Conservation (phyloP, 352 stramenopile species). For the Phytophthora litchii region DNA sequence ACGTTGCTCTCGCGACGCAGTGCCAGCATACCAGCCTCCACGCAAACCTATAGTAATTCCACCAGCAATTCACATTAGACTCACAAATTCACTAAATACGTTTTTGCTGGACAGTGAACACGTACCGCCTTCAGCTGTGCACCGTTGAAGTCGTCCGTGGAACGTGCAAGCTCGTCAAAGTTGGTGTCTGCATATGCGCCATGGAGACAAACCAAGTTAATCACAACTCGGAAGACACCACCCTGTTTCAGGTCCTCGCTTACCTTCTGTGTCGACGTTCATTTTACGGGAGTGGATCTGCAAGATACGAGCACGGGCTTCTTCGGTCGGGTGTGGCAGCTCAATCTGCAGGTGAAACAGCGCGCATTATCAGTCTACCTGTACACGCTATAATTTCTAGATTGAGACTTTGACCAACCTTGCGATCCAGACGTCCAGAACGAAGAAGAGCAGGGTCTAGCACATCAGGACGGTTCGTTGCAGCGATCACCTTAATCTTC, state of each 20-base stretch:
- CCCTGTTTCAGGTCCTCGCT: neutral
- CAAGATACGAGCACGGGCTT: conserved; percentile 96
- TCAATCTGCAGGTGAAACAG: conserved; percentile 89
- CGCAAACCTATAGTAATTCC: conserved; percentile 84
- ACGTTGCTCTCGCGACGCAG: conserved; percentile 94
- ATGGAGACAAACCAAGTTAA: conserved; percentile 8
- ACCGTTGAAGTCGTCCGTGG: conserved; percentile 99
- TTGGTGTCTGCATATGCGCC: conserved; percentile 86
- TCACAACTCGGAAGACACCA: neutral
- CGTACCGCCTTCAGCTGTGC: conserved; percentile 96
- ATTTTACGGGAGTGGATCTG: conserved; percentile 98
- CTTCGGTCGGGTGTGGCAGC: conserved; percentile 97
- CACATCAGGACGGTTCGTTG: conserved; percentile 97
- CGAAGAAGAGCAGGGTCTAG: conserved; percentile 96
- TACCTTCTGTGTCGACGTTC: conserved; percentile 93
- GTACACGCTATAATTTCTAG: neutral
- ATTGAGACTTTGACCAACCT: conserved; percentile 65
- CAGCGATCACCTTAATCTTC: conserved; percentile 99
- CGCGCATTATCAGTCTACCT: neutral
- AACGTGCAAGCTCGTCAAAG: conserved; percentile 97
- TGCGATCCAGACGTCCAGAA: conserved; percentile 91
- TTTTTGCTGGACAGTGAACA: neutral
- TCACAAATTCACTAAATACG: neutral
- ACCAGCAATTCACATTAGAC: conserved; percentile 1
- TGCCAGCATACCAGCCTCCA: conserved; percentile 98